Conservation (phyloP, 805 yeast genomes). For the Blastobotrys parvus region DNA sequence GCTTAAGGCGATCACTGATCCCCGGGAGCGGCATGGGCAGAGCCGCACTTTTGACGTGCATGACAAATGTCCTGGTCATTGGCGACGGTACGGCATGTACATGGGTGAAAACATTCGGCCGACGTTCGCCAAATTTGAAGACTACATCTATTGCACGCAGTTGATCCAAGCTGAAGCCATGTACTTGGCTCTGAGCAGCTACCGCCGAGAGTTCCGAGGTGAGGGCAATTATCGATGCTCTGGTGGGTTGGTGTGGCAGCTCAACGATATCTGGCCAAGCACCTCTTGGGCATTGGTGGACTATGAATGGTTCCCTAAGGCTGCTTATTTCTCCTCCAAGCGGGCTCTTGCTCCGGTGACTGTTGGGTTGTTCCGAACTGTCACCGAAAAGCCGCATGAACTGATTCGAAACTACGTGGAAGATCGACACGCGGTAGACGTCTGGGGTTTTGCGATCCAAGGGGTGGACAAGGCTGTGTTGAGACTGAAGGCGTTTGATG, state of each 20-base stretch:
- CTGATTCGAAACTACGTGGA: background rate
- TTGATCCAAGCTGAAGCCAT: conserved; percentile 43
- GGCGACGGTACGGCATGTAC: conserved; percentile 36
- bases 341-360: conserved; percentile 31
- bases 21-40: conserved; percentile 34
- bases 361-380: conserved; percentile 23
- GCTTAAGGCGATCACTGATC: conserved; percentile 31
- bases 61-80: conserved; percentile 40
- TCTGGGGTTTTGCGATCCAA: conserved; percentile 1
- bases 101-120: conserved; percentile 37
- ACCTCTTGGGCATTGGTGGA: conserved; percentile 43
- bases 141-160: conserved; percentile 44
- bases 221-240: conserved; percentile 31
- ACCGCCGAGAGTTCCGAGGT: conserved; percentile 38
- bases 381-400: background rate
- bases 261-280: conserved; percentile 45
- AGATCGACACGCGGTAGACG: background rate
- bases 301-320: conserved; percentile 33
- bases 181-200: conserved; percentile 35
- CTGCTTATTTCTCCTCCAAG: conserved; percentile 39
- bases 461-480: background rate
- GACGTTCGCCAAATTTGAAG: conserved; percentile 27
- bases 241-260: conserved; percentile 46
- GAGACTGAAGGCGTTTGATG: background rate
- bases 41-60: conserved; percentile 37